A percentile compares a stretch with the other conserved stretches of the same genome.
Evolutionary conservation across 1,284 basidiomycete species (phyloP).

Genomic region (Naganishia cerealis): DNA sequence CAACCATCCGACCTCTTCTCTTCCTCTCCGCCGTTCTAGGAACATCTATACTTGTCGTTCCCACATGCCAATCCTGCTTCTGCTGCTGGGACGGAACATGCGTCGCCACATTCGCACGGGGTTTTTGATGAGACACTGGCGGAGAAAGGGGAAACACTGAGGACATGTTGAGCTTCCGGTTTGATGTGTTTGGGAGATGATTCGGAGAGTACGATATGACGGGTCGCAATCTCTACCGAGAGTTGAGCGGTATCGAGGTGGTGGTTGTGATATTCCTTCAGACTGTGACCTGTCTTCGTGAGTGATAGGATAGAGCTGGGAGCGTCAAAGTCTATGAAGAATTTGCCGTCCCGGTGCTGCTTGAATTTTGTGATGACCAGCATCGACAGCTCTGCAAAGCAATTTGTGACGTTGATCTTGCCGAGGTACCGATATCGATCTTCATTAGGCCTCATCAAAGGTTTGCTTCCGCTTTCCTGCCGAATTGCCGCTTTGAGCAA

Average conservation of each 20-base stretch:
- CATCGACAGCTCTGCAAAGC: conserved; percentile 8
- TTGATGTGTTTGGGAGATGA: not conserved
- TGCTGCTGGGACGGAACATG: not conserved
- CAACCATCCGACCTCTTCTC: conserved; percentile 30
- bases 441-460: not conserved
- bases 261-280: not conserved
- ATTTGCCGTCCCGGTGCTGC: not conserved
- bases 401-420: not conserved
- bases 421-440: not conserved
- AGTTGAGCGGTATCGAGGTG: not conserved
- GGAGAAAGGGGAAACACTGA: conserved; percentile 27
- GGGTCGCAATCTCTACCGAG: not conserved
- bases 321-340: not conserved
- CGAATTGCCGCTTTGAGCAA: not conserved
- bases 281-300: conserved; percentile 27
- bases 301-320: not conserved
- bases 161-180: conserved; percentile 4
- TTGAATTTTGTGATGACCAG: conserved; percentile 23
- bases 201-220: conserved; percentile 7
- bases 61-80: conserved; percentile 6
- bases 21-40: conserved; percentile 31
- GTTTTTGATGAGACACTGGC: conserved; percentile 22
- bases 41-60: conserved; percentile 7
- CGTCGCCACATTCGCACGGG: not conserved
- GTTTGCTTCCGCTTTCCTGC: not conserved